A percentile compares a stretch with the other conserved stretches of the same genome.
Evolutionary conservation across 2,329 filamentous ascomycete genomes (phyloP).

Genomic region (Stachybotrys echinatus): DNA sequence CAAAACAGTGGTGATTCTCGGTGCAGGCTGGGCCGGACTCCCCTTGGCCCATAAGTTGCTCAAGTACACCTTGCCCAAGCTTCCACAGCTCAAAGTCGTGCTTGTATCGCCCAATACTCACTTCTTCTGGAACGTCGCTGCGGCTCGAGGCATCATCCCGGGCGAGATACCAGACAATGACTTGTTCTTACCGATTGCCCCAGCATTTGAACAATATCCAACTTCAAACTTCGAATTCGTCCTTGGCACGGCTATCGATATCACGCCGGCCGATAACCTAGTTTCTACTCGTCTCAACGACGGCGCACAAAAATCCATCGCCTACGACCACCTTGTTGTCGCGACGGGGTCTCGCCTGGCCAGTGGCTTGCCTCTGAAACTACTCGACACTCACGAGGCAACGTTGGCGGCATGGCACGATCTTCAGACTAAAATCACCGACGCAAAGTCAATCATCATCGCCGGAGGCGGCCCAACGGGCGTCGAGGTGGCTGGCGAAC

Average conservation of each 20-base stretch:
- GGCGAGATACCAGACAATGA: slow-evolving; percentile 39
- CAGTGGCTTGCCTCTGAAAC: slow-evolving; percentile 41
- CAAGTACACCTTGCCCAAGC: slow-evolving; percentile 38
- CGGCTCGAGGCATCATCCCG: slow-evolving; percentile 48
- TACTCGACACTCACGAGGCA: slow-evolving; percentile 37
- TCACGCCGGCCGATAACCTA: slow-evolving; percentile 26
- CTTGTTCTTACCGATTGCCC: slow-evolving; percentile 39
- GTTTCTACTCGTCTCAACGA: slow-evolving; percentile 28
- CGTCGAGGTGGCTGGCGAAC: slow-evolving; percentile 29
- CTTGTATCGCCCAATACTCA: slow-evolving; percentile 48
- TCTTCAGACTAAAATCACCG: slow-evolving; percentile 15
- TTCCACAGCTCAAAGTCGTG: slow-evolving; percentile 41
- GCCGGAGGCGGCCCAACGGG: slow-evolving; percentile 32
- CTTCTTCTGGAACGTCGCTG: slow-evolving; percentile 52
- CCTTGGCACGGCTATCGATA: slow-evolving; percentile 35
- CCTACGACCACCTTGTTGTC: slow-evolving; percentile 47
- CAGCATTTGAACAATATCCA: slow-evolving; percentile 40
- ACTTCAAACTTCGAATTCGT: slow-evolving; percentile 40
- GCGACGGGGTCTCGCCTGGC: slow-evolving; percentile 45
- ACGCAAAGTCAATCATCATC: slow-evolving; percentile 27
- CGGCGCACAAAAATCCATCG: slow-evolving; percentile 24
- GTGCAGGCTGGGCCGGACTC: slow-evolving; percentile 46
- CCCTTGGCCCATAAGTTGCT: slow-evolving; percentile 46
- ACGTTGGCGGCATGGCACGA: slow-evolving; percentile 28
- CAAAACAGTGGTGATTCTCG: slow-evolving; percentile 48